These are phyloP conservation scores for Fusarium sp. DNA, from an alignment of 2,329 filamentous ascomycete species.

Conservation along the genomic window DNA sequence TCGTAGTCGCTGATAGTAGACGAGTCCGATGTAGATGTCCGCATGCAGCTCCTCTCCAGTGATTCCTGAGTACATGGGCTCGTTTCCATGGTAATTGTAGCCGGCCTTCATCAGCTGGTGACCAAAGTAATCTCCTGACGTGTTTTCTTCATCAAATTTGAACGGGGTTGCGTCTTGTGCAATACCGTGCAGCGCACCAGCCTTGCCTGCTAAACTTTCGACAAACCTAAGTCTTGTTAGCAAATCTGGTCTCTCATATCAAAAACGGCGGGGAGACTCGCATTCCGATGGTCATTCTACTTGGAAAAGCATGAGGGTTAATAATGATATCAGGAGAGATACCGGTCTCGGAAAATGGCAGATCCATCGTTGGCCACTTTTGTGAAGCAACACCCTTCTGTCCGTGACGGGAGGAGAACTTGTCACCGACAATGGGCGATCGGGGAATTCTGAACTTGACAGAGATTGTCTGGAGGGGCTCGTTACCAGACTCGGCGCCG, in stretches of 20 bases:
- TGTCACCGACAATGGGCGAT: constrained; percentile 94
- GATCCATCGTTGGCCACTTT: constrained; percentile 92
- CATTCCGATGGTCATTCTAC: constrained; percentile 99
- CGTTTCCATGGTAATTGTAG: constrained; percentile 98
- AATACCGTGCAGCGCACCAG: constrained; percentile 92
- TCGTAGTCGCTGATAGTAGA: constrained; percentile 96
- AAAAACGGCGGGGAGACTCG: too few relatives aligned
- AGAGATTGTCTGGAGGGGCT: constrained; percentile 87
- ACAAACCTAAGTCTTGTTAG: constrained; percentile 69
- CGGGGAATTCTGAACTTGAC: constrained; percentile 94
- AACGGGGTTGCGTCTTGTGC: constrained; percentile 97
- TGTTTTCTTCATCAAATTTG: constrained; percentile 91
- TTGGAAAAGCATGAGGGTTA: constrained; percentile 99
- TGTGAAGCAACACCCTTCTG: constrained; percentile 98
- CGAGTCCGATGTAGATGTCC: constrained; percentile 95
- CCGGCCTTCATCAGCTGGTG: constrained; percentile 95
- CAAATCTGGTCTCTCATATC: background rate
- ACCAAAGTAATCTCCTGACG: constrained; percentile 93
- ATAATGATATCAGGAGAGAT: constrained; percentile 99
- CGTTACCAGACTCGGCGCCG: constrained; percentile 83
- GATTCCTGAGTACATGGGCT: constrained; percentile 98
- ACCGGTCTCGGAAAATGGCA: constrained; percentile 96
- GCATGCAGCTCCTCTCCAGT: constrained; percentile 93
- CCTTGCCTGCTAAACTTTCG: constrained; percentile 95
- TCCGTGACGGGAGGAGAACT: constrained; percentile 98